These are phyloP conservation scores for Gymnopilus dilepis DNA, from an alignment of 768 basidiomycete genomes.

Conservation along the genomic window DNA sequence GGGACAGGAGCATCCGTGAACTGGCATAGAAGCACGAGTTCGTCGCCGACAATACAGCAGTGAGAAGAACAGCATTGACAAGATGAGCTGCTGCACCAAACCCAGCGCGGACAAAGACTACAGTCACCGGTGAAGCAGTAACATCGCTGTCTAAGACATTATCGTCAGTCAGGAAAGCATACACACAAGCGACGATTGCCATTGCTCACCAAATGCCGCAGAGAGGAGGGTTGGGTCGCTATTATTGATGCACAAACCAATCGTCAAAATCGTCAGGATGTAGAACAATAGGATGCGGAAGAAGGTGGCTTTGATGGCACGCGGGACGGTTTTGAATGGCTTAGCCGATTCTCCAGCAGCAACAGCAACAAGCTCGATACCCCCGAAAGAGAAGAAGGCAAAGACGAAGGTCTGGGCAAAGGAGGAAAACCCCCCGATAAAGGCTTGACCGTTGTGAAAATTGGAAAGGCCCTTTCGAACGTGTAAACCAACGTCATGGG, in stretches of 20 bases:
- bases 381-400: constrained; percentile 73
- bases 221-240: constrained; percentile 56
- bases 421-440: constrained; percentile 56
- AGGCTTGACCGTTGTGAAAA: constrained; percentile 54
- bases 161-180: neutral
- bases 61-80: constrained; percentile 70
- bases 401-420: constrained; percentile 67
- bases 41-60: constrained; percentile 67
- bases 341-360: constrained; percentile 74
- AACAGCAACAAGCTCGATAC: constrained; percentile 72
- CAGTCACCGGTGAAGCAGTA: constrained; percentile 64
- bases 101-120: constrained; percentile 65
- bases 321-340: constrained; percentile 66
- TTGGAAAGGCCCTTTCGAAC: constrained; percentile 52
- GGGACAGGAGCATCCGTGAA: constrained; percentile 61
- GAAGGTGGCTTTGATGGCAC: constrained; percentile 72
- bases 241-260: constrained; percentile 69
- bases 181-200: constrained; percentile 1
- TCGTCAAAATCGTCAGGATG: constrained; percentile 65
- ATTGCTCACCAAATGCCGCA: constrained; percentile 45
- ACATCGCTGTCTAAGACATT: constrained; percentile 47
- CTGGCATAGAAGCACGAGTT: constrained; percentile 71
- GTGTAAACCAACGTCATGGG: neutral
- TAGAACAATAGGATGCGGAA: constrained; percentile 71
- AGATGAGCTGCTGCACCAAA: constrained; percentile 67